Evolutionary conservation across 805 yeast species (phyloP).

Genomic region (Candida succiphila): DNA sequence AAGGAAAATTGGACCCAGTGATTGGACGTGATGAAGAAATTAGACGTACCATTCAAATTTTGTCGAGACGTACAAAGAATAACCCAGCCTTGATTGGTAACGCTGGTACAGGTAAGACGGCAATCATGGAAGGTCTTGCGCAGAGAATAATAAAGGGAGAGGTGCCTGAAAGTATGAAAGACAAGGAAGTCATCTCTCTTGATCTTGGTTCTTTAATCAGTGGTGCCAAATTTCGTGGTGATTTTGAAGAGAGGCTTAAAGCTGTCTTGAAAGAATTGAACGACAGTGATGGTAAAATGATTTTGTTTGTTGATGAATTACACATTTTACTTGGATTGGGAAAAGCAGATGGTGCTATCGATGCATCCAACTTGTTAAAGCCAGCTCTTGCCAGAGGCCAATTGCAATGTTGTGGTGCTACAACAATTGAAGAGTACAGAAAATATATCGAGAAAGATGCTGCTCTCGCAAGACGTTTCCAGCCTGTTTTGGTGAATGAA

Average conservation of each 20-base stretch:
- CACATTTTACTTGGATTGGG: conserved; percentile 88
- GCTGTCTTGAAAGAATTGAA: conserved; percentile 76
- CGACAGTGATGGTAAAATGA: conserved; percentile 62
- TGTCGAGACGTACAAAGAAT: conserved; percentile 88
- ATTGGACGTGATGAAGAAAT: conserved; percentile 97
- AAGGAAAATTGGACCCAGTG: conserved; percentile 92
- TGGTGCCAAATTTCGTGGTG: conserved; percentile 95
- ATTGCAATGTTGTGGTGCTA: conserved; percentile 92
- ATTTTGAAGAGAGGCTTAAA: conserved; percentile 86
- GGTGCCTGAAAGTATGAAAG: conserved; percentile 90
- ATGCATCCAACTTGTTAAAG: conserved; percentile 86
- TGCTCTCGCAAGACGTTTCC: conserved; percentile 89
- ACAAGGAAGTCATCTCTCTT: conserved; percentile 71
- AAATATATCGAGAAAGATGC: conserved; percentile 95
- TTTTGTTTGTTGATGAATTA: conserved; percentile 83
- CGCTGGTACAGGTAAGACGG: conserved; percentile 98
- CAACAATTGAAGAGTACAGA: conserved; percentile 87
- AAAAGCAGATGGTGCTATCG: conserved; percentile 90
- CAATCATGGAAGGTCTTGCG: conserved; percentile 93
- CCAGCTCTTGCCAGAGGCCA: conserved; percentile 92
- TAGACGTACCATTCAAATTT: conserved; percentile 81
- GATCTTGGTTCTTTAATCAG: conserved; percentile 86
- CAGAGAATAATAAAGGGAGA: conserved; percentile 86
- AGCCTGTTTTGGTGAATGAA: conserved; percentile 76
- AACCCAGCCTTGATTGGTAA: conserved; percentile 92